These are phyloP conservation scores for Hypoxylon sp. DNA, from an alignment of 2,329 filamentous ascomycete species.

Conservation along the genomic window DNA sequence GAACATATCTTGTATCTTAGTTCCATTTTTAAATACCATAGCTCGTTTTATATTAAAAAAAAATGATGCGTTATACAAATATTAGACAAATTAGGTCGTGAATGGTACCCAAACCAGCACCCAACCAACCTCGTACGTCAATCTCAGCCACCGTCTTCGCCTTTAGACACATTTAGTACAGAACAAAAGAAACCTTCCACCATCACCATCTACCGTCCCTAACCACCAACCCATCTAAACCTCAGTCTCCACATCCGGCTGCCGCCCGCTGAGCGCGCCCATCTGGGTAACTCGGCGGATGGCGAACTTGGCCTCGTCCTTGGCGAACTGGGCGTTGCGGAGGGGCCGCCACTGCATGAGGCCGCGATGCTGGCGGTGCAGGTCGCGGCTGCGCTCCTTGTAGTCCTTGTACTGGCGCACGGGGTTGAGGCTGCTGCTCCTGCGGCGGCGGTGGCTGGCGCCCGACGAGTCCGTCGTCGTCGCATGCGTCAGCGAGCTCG, in stretches of 20 bases:
- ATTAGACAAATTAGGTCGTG: too few relatives aligned
- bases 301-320: conserved; percentile 84
- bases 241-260: conserved; percentile 89
- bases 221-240: too few relatives aligned
- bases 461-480: conserved; percentile 37
- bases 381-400: conserved; percentile 72
- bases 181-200: neutral
- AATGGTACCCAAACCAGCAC: neutral
- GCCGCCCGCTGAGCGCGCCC: conserved; percentile 78
- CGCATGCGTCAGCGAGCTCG: conserved; percentile 34
- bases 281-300: conserved; percentile 78
- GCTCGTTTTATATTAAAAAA: too few relatives aligned
- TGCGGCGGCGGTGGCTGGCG: conserved; percentile 31
- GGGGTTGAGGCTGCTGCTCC: conserved; percentile 55
- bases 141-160: neutral
- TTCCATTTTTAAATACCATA: too few relatives aligned
- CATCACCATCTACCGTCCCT: too few relatives aligned
- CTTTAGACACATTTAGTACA: neutral
- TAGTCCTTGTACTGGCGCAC: conserved; percentile 68
- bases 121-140: neutral
- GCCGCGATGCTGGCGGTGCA: conserved; percentile 86
- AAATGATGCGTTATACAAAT: too few relatives aligned
- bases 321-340: conserved; percentile 84
- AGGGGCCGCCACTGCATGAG: conserved; percentile 96
- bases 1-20: too few relatives aligned